Conservation (phyloP, 2,329 filamentous ascomycete species). For the Arachnopeziza araneosa region DNA sequence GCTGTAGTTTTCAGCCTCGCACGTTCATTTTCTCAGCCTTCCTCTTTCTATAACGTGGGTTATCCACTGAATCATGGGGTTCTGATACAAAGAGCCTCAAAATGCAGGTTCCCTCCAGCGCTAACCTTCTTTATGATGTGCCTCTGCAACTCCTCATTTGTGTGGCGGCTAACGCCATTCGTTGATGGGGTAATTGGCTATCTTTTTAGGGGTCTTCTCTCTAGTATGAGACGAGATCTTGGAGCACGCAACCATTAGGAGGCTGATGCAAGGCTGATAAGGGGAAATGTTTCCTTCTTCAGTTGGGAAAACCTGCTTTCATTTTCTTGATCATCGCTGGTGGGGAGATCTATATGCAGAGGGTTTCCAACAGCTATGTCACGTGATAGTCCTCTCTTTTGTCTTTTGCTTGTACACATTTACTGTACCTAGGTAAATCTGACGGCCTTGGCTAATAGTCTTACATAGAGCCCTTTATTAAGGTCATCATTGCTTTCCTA, state of each 20-base stretch:
- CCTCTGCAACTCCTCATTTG: background rate
- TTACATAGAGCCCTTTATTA: background rate
- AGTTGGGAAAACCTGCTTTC: background rate
- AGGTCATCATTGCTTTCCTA: background rate
- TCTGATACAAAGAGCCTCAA: background rate
- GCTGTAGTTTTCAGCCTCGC: background rate
- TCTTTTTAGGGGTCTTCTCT: background rate
- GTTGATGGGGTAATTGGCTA: background rate
- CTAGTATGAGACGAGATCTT: background rate
- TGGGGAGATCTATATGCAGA: too few species aligned
- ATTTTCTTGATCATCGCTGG: background rate
- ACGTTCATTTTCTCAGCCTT: background rate
- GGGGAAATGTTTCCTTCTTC: background rate
- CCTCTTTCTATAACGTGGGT: background rate
- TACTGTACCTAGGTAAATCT: too few species aligned
- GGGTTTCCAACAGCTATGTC: too few species aligned
- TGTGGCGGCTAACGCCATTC: background rate
- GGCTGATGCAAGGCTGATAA: background rate
- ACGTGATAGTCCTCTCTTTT: too few species aligned
- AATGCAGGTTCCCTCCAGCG: background rate
- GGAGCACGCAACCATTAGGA: background rate
- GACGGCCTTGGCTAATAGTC: too few species aligned
- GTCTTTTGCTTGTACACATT: too few species aligned
- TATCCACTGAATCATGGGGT: background rate
- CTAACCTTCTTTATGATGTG: background rate